A percentile compares a stretch with the other conserved stretches of the same genome.
Conservation (phyloP, 768 basidiomycete species). For the Leccinum arenicola region DNA sequence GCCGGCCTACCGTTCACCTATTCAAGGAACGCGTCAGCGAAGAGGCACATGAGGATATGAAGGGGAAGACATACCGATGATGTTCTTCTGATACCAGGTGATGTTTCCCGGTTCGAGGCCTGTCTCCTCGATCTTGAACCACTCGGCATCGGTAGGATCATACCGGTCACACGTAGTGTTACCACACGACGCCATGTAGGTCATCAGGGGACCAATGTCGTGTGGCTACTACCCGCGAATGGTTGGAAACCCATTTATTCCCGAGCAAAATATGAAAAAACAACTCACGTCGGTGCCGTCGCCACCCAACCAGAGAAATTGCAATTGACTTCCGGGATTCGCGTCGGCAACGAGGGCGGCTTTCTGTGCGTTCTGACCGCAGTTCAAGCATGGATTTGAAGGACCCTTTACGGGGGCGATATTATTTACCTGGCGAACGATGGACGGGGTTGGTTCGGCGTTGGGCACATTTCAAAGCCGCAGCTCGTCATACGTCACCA, state of each 20-base stretch:
- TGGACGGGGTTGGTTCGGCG: conserved; percentile 36
- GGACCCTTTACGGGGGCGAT: conserved; percentile 56
- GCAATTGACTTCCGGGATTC: conserved; percentile 55
- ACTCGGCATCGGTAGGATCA: conserved; percentile 54
- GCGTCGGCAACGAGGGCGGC: conserved; percentile 52
- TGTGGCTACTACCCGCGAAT: conserved; percentile 44
- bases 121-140: conserved; percentile 70
- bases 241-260: background rate
- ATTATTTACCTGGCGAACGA: conserved; percentile 44
- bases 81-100: conserved; percentile 52
- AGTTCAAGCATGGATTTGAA: conserved; percentile 53
- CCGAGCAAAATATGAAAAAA: background rate
- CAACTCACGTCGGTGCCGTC: conserved; percentile 35
- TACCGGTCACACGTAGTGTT: conserved; percentile 56
- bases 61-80: conserved; percentile 44
- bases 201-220: conserved; percentile 66
- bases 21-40: background rate
- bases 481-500: conserved; percentile 71
- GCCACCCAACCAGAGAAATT: conserved; percentile 55
- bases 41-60: background rate
- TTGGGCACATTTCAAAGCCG: conserved; percentile 40
- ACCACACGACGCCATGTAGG: conserved; percentile 69
- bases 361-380: conserved; percentile 51
- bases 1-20: conserved; percentile 42
- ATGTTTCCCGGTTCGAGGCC: conserved; percentile 38